Percentiles rank a stretch among this genome's conserved stretches.
Evolutionary conservation across 148 eudicot genomes (phyloP).

Genomic region (Rheum nobile): DNA sequence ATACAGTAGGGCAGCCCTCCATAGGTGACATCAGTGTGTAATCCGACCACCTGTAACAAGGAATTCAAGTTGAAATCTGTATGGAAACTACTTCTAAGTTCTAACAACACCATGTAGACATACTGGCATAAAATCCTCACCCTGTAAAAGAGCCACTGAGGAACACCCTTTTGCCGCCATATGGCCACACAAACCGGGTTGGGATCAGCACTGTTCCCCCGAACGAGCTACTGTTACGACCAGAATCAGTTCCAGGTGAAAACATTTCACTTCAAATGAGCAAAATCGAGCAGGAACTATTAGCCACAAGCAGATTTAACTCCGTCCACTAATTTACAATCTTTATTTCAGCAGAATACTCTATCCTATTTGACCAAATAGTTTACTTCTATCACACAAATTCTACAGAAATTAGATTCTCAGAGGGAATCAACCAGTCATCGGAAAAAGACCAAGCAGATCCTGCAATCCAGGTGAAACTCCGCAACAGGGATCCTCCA

Average conservation of each 20-base stretch:
- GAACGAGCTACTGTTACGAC: constrained; percentile 13
- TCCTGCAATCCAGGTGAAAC: constrained; percentile 10
- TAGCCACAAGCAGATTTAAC: neutral
- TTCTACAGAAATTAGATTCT: neutral
- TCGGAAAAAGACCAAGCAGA: neutral
- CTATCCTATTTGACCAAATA: neutral
- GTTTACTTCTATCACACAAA: neutral
- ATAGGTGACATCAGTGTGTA: constrained; percentile 49
- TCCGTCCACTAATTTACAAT: neutral
- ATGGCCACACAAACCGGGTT: constrained; percentile 23
- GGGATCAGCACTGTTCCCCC: constrained; percentile 22
- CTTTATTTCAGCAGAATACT: neutral
- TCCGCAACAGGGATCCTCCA: constrained; percentile 29
- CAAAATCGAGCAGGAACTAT: neutral
- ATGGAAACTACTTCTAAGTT: neutral
- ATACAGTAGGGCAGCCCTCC: constrained; percentile 54
- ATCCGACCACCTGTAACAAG: constrained; percentile 40
- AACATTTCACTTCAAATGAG: constrained; percentile 24
- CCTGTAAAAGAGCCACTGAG: constrained; percentile 36
- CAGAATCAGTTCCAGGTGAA: constrained; percentile 22
- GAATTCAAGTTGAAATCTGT: neutral
- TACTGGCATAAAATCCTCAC: constrained; percentile 13
- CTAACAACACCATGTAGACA: neutral
- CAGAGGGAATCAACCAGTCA: neutral
- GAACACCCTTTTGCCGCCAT: constrained; percentile 36